Conservation (phyloP, 2,329 filamentous ascomycete genomes). For the Sporothrix dimorphospora region DNA sequence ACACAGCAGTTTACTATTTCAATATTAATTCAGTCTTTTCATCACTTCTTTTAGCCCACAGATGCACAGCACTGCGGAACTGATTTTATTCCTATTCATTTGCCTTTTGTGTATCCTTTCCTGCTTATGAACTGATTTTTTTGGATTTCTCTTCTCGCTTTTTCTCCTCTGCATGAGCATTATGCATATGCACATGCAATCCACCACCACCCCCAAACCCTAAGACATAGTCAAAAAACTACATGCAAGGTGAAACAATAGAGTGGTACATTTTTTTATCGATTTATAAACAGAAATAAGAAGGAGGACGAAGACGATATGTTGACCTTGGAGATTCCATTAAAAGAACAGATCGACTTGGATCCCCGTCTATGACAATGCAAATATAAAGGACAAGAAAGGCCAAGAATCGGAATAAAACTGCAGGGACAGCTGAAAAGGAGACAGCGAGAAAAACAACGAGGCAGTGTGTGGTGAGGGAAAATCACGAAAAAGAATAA, state of each 20-base stretch:
- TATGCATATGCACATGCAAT: constrained; percentile 15
- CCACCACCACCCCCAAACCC: constrained; percentile 7
- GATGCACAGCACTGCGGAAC: not conserved
- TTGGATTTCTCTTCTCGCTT: not conserved
- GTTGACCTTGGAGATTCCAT: not conserved
- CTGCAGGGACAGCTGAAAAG: not conserved
- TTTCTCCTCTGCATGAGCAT: constrained; percentile 9
- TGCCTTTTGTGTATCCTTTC: not conserved
- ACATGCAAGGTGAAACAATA: not conserved
- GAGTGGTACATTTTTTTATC: not conserved
- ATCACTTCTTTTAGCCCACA: not conserved
- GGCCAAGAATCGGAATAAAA: not conserved
- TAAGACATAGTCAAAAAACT: not conserved
- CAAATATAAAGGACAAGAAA: not conserved
- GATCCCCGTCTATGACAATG: not conserved
- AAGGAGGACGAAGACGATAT: not conserved
- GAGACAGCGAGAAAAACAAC: constrained; percentile 1
- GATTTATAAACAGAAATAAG: not conserved
- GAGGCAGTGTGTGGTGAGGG: not conserved
- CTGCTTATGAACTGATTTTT: constrained; percentile 8
- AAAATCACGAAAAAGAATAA: not conserved
- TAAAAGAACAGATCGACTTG: not conserved
- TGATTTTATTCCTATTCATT: not conserved
- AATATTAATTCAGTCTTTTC: not conserved
- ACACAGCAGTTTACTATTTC: not conserved